These are phyloP conservation scores for Sordariomycetes sp. DNA, from an alignment of 2,329 filamentous ascomycete genomes.

Conservation along the genomic window DNA sequence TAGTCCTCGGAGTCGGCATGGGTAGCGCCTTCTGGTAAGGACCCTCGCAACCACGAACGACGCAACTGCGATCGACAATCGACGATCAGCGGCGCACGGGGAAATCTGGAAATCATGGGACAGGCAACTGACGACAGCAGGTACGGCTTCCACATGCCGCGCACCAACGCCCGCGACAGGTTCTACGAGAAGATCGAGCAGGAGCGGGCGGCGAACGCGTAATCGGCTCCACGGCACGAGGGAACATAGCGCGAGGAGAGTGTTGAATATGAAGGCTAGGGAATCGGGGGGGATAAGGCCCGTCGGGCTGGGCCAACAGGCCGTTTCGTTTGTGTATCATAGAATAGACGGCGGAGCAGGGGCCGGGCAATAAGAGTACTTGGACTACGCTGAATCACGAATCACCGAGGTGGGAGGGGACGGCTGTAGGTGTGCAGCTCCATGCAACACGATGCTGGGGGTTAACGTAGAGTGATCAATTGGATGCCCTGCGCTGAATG, in stretches of 20 bases:
- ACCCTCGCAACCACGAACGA: conserved; percentile 7
- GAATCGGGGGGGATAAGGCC: too few species aligned
- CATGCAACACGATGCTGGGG: too few species aligned
- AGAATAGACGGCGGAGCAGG: conserved; percentile 1
- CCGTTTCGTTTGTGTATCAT: conserved; percentile 3
- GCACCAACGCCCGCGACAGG: conserved; percentile 42
- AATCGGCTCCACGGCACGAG: conserved; percentile 1
- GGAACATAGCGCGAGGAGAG: background rate
- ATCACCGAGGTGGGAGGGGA: background rate
- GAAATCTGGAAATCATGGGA: background rate
- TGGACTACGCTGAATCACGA: background rate
- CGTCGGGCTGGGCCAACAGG: background rate
- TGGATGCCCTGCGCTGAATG: background rate
- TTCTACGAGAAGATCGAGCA: conserved; percentile 46
- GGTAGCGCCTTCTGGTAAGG: conserved; percentile 45
- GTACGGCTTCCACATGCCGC: conserved; percentile 51
- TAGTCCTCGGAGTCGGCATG: conserved; percentile 40
- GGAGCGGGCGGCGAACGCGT: conserved; percentile 31
- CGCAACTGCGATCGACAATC: background rate
- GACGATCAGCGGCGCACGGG: background rate
- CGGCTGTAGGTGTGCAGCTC: too few species aligned
- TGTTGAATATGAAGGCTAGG: background rate
- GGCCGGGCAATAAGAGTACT: background rate
- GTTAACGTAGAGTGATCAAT: background rate
- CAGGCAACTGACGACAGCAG: conserved; percentile 16